These are phyloP conservation scores for Hymenoscyphus fraxineus DNA, from an alignment of 2,329 filamentous ascomycete genomes.

Conservation along the genomic window DNA sequence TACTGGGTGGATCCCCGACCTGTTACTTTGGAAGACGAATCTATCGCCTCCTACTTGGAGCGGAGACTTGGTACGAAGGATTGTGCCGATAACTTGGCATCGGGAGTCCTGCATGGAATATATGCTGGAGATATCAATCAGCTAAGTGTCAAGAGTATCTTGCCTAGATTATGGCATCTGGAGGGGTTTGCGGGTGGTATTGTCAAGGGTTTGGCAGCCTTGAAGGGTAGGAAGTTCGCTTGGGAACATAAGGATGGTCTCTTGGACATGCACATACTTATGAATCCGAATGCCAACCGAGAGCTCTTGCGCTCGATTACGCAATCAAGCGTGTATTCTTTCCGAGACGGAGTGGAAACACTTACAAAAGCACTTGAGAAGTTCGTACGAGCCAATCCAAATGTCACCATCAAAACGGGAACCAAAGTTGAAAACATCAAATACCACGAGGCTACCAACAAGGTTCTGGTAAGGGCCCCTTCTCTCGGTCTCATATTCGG, in stretches of 20 bases:
- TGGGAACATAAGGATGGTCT: slow-evolving; percentile 4
- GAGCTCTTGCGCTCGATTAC: slow-evolving; percentile 11
- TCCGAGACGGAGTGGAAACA: slow-evolving; percentile 58
- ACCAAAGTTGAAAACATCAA: slow-evolving; percentile 47
- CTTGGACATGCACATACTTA: slow-evolving; percentile 9
- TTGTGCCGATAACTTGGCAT: slow-evolving; percentile 68
- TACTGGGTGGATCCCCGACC: slow-evolving; percentile 34
- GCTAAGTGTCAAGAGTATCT: slow-evolving; percentile 66
- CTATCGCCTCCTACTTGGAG: slow-evolving; percentile 63
- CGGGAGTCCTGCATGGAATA: slow-evolving; percentile 78
- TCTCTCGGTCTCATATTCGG: slow-evolving; percentile 1
- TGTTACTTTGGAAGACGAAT: slow-evolving; percentile 56
- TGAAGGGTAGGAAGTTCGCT: not conserved
- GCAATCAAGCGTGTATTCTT: slow-evolving; percentile 42
- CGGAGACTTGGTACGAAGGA: slow-evolving; percentile 49
- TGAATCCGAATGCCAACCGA: slow-evolving; percentile 18
- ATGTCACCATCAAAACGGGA: slow-evolving; percentile 56
- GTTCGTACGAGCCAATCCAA: slow-evolving; percentile 47
- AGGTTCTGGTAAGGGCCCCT: slow-evolving; percentile 41
- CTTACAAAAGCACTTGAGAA: slow-evolving; percentile 53
- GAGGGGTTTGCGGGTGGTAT: slow-evolving; percentile 24
- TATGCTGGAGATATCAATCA: slow-evolving; percentile 85
- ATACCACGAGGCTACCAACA: slow-evolving; percentile 37
- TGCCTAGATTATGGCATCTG: slow-evolving; percentile 25
- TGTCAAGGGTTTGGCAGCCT: slow-evolving; percentile 2